Evolutionary conservation across 2,329 filamentous ascomycete species (phyloP).

Genomic region (Tolypocladium tundrense): DNA sequence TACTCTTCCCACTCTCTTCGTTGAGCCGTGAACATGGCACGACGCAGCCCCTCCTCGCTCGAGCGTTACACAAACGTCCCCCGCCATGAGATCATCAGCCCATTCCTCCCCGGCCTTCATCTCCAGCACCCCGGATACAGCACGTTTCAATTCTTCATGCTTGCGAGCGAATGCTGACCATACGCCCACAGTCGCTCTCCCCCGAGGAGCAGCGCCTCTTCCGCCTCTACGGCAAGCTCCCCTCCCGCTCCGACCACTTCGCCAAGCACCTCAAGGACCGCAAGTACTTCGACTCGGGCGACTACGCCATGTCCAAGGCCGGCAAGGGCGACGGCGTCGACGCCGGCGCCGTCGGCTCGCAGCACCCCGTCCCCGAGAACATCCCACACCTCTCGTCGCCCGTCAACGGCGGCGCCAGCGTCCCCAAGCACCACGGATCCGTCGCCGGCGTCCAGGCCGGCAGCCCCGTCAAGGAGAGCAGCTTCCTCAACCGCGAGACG

Average conservation of each 20-base stretch:
- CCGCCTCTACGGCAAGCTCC: conserved; percentile 94
- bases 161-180: neutral
- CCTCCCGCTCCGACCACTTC: conserved; percentile 89
- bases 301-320: conserved; percentile 94
- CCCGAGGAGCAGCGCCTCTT: conserved; percentile 95
- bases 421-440: conserved; percentile 30
- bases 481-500: conserved; percentile 74
- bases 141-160: neutral
- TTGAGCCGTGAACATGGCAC: neutral
- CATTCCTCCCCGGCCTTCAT: neutral
- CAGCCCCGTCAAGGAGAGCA: conserved; percentile 85
- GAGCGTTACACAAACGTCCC: neutral
- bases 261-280: conserved; percentile 99
- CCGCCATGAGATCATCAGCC: neutral
- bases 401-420: conserved; percentile 25
- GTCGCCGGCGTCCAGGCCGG: conserved; percentile 47
- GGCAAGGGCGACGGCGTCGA: conserved; percentile 93
- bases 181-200: conserved; percentile 61
- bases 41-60: neutral
- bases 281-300: conserved; percentile 96
- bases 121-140: neutral
- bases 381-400: conserved; percentile 81
- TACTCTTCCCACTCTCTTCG: neutral
- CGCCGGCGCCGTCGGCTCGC: conserved; percentile 84
- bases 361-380: conserved; percentile 91